phyloP scores from a whole-genome alignment of 176 grass and related monocot species.

The Lolium rigidum region DNA sequence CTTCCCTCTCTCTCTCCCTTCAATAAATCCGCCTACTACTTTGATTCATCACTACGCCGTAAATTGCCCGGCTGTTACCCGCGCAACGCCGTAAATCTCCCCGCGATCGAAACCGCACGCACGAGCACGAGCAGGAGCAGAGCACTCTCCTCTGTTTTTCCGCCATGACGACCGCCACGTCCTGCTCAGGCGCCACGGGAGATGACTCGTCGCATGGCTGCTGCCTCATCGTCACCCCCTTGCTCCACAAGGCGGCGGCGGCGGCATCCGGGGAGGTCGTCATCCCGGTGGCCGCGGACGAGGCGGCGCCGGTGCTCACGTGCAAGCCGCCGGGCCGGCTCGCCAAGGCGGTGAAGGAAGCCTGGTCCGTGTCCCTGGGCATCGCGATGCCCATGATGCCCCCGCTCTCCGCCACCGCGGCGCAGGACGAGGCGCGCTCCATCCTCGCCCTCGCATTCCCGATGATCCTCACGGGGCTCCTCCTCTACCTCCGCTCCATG shows the following conservation, averaged over 20 bases:
- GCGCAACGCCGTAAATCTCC: not conserved
- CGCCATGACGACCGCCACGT: constrained; percentile 37
- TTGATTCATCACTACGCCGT: not conserved
- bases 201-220: constrained; percentile 19
- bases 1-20: no score
- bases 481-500: constrained; percentile 89
- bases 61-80: constrained; percentile 38
- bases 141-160: constrained; percentile 35
- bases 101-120: not conserved
- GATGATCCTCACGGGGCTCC: constrained; percentile 78
- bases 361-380: constrained; percentile 20
- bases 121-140: not conserved
- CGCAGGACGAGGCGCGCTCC: constrained; percentile 51
- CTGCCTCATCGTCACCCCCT: constrained; percentile 21
- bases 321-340: constrained; percentile 45
- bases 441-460: constrained; percentile 72
- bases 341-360: constrained; percentile 44
- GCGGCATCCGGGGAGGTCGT: constrained; percentile 1
- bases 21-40: no score
- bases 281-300: constrained; percentile 20
- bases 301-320: constrained; percentile 42
- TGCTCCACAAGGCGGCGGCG: constrained; percentile 37
- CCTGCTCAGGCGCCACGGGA: constrained; percentile 20
- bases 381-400: constrained; percentile 42
- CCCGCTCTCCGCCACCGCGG: constrained; percentile 24